Conservation (phyloP, 768 basidiomycete species). For the Tricholomella constricta region DNA sequence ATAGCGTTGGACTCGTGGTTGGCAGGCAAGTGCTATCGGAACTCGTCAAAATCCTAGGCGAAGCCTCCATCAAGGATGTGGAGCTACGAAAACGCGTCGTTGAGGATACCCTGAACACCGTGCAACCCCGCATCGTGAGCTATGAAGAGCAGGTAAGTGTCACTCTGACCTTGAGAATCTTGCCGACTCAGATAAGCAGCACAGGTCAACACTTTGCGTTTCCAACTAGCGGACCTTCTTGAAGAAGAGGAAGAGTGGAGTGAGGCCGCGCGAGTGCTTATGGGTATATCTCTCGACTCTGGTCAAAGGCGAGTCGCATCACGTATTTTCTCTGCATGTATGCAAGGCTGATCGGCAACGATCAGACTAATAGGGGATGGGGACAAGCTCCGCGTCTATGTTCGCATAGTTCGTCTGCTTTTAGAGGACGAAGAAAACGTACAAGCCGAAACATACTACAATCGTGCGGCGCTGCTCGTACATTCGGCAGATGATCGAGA, state of each 20-base stretch:
- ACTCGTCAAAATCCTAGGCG: slow-evolving; percentile 69
- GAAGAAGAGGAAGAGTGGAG: slow-evolving; percentile 93
- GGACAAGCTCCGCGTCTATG: slow-evolving; percentile 88
- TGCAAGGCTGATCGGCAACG: slow-evolving; percentile 8
- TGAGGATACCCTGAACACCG: slow-evolving; percentile 66
- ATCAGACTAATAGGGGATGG: slow-evolving; percentile 68
- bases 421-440: slow-evolving; percentile 97
- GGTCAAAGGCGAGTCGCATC: slow-evolving; percentile 68
- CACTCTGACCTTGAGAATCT: background rate
- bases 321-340: background rate
- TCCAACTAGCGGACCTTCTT: slow-evolving; percentile 88
- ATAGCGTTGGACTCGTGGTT: slow-evolving; percentile 81
- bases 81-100: slow-evolving; percentile 73
- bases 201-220: slow-evolving; percentile 81
- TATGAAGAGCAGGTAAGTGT: slow-evolving; percentile 90
- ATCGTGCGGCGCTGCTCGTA: slow-evolving; percentile 89
- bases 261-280: slow-evolving; percentile 88
- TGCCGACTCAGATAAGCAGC: background rate
- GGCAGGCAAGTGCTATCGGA: slow-evolving; percentile 87
- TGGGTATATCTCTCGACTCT: slow-evolving; percentile 90
- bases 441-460: slow-evolving; percentile 98
- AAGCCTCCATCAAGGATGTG: slow-evolving; percentile 52
- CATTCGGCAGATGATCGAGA: slow-evolving; percentile 80
- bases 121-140: slow-evolving; percentile 82
- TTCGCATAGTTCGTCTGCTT: slow-evolving; percentile 91